phyloP scores from a whole-genome alignment of 2,329 filamentous ascomycete genomes.

The Periconia macrospinosa region DNA sequence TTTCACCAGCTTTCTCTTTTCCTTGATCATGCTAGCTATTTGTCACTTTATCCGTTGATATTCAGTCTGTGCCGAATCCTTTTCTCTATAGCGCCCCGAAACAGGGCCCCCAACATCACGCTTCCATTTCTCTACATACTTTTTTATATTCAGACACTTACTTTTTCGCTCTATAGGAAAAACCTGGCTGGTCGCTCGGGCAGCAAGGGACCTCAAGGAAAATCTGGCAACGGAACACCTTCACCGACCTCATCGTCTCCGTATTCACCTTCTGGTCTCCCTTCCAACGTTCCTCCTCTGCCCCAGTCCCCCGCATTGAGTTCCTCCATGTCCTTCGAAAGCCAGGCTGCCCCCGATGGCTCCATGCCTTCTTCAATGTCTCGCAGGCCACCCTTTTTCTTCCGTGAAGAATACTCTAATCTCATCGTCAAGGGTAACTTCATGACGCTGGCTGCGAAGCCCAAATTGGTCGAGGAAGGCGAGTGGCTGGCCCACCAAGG shows the following conservation, averaged over 20 bases:
- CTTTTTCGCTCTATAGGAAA: constrained; percentile 12
- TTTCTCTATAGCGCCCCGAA: not conserved
- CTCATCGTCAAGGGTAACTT: constrained; percentile 98
- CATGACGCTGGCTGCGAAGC: constrained; percentile 89
- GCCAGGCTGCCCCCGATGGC: constrained; percentile 47
- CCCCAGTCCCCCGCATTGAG: constrained; percentile 37
- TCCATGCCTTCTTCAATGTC: constrained; percentile 51
- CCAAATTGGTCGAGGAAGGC: constrained; percentile 88
- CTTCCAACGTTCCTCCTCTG: constrained; percentile 39
- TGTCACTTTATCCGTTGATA: constrained; percentile 14
- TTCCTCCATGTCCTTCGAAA: constrained; percentile 67
- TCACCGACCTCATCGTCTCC: constrained; percentile 34
- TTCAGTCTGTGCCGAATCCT: not conserved
- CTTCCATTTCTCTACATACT: constrained; percentile 27
- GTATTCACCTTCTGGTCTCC: constrained; percentile 36
- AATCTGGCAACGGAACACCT: constrained; percentile 36
- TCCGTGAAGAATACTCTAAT: constrained; percentile 73
- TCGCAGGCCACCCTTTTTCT: constrained; percentile 72
- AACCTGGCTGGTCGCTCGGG: constrained; percentile 48
- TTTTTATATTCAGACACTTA: constrained; percentile 11
- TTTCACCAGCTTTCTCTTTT: constrained; percentile 16
- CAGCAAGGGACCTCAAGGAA: constrained; percentile 44
- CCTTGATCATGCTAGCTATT: not conserved
- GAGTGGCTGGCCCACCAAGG: constrained; percentile 97
- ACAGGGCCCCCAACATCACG: constrained; percentile 5